Base-by-base conservation (phyloP, 176 grass and related monocot species). In the Metroxylon sagu region DNA sequence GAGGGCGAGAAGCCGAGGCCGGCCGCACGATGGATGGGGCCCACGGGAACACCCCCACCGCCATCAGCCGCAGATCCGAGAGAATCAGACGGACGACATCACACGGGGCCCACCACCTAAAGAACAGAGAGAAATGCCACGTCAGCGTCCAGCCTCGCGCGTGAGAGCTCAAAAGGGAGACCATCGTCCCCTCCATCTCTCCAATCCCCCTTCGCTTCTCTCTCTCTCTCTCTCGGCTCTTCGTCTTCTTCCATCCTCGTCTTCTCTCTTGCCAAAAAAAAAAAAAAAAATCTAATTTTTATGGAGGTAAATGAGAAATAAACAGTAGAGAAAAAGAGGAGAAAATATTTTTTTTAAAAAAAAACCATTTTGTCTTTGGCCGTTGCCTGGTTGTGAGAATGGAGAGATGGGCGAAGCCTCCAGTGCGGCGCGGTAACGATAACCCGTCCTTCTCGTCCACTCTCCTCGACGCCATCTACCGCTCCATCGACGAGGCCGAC, bases 381-480 rank as follows among this genome's bases (percentile, higher is more conserved):
- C 12, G 7, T 12, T 53, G 27, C 16, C 2, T 19, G 5, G 39
- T 12, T 18, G 26, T 77, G 73, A 79, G 65, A 57, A 90, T 87
- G 92, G 87, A 85, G 62, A 79, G 63, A 71, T 62, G 69, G 60
- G 58, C 67, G 57, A 71, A 65, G 29, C 71, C 48, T 14, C 75
- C 75, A 21, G 58, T 69, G 65, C 59, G 76, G 39, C 69, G 71
- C 59, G 74, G 49, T 54, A 19, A 53, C 26, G 64, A 92, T 50
- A 79, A 92, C 64, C 93, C 93, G 25, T 98, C 93, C n/a, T 98
- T 98, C 82, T 98, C 93, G 18, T 98, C 93, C 16, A 83, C 87
- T 50, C 82, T 98, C 27, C 81, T 98, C 26, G 93, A 98, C 74
- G 84, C 84, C 4, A 92, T 98, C 63, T 98, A 89, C 79, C 83